Percentiles rank a stretch among this genome's conserved stretches.
These are phyloP conservation scores for Pythium periplocum DNA, from an alignment of 352 stramenopile genomes.

Conservation along the genomic window DNA sequence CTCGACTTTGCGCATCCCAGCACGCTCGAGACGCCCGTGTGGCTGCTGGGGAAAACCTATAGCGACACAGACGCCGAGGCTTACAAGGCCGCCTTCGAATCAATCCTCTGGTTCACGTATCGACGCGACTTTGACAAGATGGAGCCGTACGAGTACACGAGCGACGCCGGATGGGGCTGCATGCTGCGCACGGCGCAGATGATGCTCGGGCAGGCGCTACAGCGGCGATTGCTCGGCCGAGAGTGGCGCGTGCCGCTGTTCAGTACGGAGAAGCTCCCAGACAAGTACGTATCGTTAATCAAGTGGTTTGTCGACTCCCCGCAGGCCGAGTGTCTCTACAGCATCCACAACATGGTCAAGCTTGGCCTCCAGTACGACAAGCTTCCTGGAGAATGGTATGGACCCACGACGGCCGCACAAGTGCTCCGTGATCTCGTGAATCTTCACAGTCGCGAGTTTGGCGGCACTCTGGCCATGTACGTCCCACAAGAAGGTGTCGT, in stretches of 20 bases:
- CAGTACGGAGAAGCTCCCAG: constrained; percentile 29
- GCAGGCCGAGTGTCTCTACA: constrained; percentile 65
- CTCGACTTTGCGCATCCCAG: constrained; percentile 40
- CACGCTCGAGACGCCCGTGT: constrained; percentile 37
- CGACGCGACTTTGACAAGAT: constrained; percentile 83
- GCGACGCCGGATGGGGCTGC: constrained; percentile 94
- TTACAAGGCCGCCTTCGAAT: constrained; percentile 55
- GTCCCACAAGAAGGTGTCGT: constrained; percentile 82
- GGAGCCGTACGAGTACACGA: constrained; percentile 84
- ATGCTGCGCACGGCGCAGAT: constrained; percentile 96
- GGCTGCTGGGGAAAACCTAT: constrained; percentile 37
- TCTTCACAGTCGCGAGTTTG: constrained; percentile 43
- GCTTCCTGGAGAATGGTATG: constrained; percentile 91
- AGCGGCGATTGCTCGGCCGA: constrained; percentile 64
- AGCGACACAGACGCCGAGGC: constrained; percentile 37
- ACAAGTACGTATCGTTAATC: constrained; percentile 54
- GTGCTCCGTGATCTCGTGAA: constrained; percentile 88
- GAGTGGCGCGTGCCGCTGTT: constrained; percentile 40
- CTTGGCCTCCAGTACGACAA: constrained; percentile 89
- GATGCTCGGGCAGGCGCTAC: constrained; percentile 88
- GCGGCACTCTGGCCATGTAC: constrained; percentile 56
- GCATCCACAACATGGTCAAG: constrained; percentile 90
- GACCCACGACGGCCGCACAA: constrained; percentile 83
- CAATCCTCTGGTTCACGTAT: constrained; percentile 89
- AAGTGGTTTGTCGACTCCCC: constrained; percentile 85